A percentile compares a stretch with the other conserved stretches of the same genome.
phyloP scores from a whole-genome alignment of 441 rosid species.

The Croton laevigatus region DNA sequence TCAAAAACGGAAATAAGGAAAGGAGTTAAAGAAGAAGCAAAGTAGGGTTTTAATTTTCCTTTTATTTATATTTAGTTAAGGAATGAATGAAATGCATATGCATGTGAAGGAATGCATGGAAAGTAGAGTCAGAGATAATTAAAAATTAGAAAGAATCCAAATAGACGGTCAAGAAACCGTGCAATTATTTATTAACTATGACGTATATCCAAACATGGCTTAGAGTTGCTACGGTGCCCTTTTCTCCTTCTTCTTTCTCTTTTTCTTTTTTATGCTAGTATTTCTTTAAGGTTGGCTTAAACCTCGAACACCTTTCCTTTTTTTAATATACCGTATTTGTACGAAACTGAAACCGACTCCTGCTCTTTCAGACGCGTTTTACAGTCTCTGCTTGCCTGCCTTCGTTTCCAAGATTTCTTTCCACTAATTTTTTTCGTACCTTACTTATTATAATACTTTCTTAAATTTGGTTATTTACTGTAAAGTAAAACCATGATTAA shows the following conservation, averaged over 20 bases:
- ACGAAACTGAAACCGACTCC: constrained; percentile 30
- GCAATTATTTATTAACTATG: constrained; percentile 45
- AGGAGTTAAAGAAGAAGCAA: constrained; percentile 13
- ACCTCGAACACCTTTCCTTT: constrained; percentile 29
- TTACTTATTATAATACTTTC: too few species aligned
- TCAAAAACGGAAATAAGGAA: constrained; percentile 31
- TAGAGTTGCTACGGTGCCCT: constrained; percentile 26
- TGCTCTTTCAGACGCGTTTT: constrained; percentile 31
- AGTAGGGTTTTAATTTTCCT: constrained; percentile 55
- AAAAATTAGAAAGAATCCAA: constrained; percentile 41
- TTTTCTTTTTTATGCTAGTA: constrained; percentile 35
- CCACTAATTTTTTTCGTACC: not conserved
- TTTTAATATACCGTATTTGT: not conserved
- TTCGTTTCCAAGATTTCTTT: constrained; percentile 23
- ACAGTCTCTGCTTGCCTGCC: constrained; percentile 13
- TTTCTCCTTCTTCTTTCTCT: not conserved
- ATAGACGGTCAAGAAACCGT: constrained; percentile 61
- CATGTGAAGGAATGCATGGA: constrained; percentile 66
- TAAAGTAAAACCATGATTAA: too few species aligned
- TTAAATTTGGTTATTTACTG: too few species aligned
- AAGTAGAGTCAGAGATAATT: constrained; percentile 38
- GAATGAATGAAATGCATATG: constrained; percentile 33
- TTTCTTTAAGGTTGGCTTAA: constrained; percentile 38
- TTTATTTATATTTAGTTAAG: too few species aligned
- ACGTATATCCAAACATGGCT: constrained; percentile 64